A percentile compares a stretch with the other conserved stretches of the same genome.
Evolutionary conservation across 306 rosid species (phyloP).

Genomic region (Herpetospermum pedunculosum): DNA sequence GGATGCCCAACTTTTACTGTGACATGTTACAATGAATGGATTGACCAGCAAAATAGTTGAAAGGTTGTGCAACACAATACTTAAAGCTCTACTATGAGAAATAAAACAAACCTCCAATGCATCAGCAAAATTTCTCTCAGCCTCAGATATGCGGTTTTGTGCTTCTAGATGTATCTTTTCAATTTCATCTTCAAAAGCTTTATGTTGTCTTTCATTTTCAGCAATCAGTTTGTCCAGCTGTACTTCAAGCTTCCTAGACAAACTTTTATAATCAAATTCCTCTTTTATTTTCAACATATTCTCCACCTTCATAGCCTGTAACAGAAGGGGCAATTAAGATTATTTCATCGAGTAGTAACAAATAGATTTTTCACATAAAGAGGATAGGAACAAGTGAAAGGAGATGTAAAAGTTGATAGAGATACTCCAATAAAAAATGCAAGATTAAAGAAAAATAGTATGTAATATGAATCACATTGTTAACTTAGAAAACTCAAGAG

Average conservation of each 20-base stretch:
- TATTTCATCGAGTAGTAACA: background rate
- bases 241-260: slow-evolving; percentile 80
- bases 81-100: slow-evolving; percentile 14
- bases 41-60: background rate
- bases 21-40: background rate
- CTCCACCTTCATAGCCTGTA: slow-evolving; percentile 96
- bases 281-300: slow-evolving; percentile 94
- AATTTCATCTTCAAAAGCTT: slow-evolving; percentile 68
- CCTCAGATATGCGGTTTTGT: slow-evolving; percentile 60
- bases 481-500: background rate
- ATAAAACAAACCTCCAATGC: slow-evolving; percentile 71
- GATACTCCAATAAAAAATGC: background rate
- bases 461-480: background rate
- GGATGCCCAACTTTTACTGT: background rate
- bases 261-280: slow-evolving; percentile 95
- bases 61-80: background rate
- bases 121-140: slow-evolving; percentile 78
- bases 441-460: background rate
- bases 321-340: slow-evolving; percentile 9
- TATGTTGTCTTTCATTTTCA: slow-evolving; percentile 89
- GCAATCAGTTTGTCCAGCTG: slow-evolving; percentile 83
- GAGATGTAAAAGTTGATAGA: background rate
- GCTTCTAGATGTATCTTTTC: slow-evolving; percentile 68
- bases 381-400: background rate
- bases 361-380: background rate